Base-by-base conservation (phyloP, 2,329 filamentous ascomycete species). In the Xylaria sp. region DNA sequence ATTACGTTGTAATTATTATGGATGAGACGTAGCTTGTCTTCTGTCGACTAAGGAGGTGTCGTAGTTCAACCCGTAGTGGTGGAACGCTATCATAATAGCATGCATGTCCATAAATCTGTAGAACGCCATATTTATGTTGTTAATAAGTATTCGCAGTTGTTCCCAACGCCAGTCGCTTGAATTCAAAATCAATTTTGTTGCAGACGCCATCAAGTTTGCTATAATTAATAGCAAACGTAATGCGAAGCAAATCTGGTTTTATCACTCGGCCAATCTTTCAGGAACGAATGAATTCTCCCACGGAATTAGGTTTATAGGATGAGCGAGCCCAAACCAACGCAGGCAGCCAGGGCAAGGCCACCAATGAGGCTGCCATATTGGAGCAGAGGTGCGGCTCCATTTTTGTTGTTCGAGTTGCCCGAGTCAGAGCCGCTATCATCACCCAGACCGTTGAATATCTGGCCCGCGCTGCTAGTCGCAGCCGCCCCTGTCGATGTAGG, bases 401-500 rank as follows among this genome's bases (percentile, higher is more conserved):
- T 70, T 33, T 59, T 71, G 49, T 6, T 62, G 49, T 33, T 60
- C n/a, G 63, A 38, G 65, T 70, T 38, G 65, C 67, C 42, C 28
- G 59, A 66, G 49, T 57, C 65, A 10, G 59, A 66, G 66, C 40
- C 56, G 15, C 61, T 53, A 42, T 65, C 67, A n/a, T 69, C 81
- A 17, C 71, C 75, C 26, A 78, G 70, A 36, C 76, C 76, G 23
- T 78, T 77, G 74, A 79, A 86, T 59, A 86, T 26, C 60, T 72
- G 68, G 36, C 60, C 74, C 36, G 75, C 67, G 63, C 78, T 79
- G 54, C 72, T 71, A 23, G 79, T 77, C 38, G 78, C 77, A 6
- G 77, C 73, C 28, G 78, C 74, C 23, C 78, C 76, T 1, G 79
- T 75, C 13, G 81, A 77, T 4, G 82, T 77, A 7, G 83, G 77